Percentiles rank a stretch among this genome's conserved stretches.
phyloP scores from a whole-genome alignment of 495 filamentous ascomycete genomes.

The Xylaria palmicola region DNA sequence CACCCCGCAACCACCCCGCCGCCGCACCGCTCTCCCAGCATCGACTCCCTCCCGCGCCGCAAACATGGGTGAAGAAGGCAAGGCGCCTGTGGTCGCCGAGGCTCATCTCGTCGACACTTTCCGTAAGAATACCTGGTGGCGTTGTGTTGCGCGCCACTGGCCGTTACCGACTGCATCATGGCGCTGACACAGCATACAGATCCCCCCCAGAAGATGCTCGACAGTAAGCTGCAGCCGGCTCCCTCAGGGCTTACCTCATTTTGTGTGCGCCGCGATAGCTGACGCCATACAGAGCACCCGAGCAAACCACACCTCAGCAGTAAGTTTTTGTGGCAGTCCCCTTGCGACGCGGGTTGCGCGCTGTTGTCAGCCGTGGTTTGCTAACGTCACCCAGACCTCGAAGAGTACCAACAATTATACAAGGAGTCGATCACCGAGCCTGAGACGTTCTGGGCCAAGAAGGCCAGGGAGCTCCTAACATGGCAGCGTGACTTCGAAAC shows the following conservation, averaged over 20 bases:
- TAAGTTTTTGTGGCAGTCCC: no score
- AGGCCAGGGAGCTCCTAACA: conserved; percentile 84
- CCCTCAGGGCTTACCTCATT: conserved; percentile 4
- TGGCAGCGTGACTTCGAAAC: conserved; percentile 94
- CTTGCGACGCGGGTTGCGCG: background rate
- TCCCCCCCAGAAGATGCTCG: conserved; percentile 59
- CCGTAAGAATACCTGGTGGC: conserved; percentile 44
- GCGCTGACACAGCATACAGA: conserved; percentile 36
- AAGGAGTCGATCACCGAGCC: conserved; percentile 94
- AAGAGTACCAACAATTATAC: conserved; percentile 90
- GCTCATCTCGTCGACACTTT: conserved; percentile 84
- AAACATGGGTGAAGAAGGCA: conserved; percentile 67
- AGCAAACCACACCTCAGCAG: conserved; percentile 56
- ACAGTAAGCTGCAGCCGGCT: conserved; percentile 48
- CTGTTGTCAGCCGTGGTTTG: background rate
- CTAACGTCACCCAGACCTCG: conserved; percentile 48
- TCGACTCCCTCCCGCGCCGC: conserved; percentile 23
- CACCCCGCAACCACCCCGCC: conserved; percentile 28
- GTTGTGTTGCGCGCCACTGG: background rate
- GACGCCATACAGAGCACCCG: conserved; percentile 48
- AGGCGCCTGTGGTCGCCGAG: conserved; percentile 73
- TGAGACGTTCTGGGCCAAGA: conserved; percentile 83
- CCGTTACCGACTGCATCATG: background rate
- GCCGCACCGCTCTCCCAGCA: conserved; percentile 27
- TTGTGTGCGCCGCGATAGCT: background rate